These are phyloP conservation scores for Trichoderma sp. DNA, from an alignment of 2,329 filamentous ascomycete genomes.

Conservation along the genomic window DNA sequence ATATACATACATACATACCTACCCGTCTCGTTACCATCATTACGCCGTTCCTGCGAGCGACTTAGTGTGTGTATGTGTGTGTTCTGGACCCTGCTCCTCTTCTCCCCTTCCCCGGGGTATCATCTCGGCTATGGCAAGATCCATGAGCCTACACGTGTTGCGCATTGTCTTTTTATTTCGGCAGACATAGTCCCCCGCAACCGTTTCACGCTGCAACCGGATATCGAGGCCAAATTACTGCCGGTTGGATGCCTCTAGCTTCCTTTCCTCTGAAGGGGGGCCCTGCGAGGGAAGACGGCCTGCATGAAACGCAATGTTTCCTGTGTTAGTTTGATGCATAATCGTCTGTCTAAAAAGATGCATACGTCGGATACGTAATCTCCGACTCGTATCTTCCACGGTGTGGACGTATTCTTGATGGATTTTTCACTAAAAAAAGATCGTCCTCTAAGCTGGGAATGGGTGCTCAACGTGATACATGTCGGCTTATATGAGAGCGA, in stretches of 20 bases:
- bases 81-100: not conserved
- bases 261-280: not conserved
- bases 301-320: constrained; percentile 24
- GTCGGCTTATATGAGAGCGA: too few species aligned
- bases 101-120: not conserved
- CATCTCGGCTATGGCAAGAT: not conserved
- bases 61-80: not conserved
- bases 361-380: not conserved
- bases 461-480: not conserved
- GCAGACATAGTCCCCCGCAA: not conserved
- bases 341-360: not conserved
- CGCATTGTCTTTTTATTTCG: not conserved
- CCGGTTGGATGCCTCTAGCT: constrained; percentile 1
- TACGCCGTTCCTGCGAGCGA: not conserved
- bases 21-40: not conserved
- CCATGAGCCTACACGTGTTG: not conserved
- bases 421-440: not conserved
- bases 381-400: not conserved
- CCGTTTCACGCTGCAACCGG: not conserved
- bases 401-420: not conserved
- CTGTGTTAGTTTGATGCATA: constrained; percentile 14
- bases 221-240: not conserved
- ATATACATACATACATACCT: too few species aligned
- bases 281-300: not conserved
- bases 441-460: not conserved